Percentiles rank a stretch among this genome's conserved stretches.
Conservation (phyloP, 208 protist genomes). For the Phytomonas sp. region DNA sequence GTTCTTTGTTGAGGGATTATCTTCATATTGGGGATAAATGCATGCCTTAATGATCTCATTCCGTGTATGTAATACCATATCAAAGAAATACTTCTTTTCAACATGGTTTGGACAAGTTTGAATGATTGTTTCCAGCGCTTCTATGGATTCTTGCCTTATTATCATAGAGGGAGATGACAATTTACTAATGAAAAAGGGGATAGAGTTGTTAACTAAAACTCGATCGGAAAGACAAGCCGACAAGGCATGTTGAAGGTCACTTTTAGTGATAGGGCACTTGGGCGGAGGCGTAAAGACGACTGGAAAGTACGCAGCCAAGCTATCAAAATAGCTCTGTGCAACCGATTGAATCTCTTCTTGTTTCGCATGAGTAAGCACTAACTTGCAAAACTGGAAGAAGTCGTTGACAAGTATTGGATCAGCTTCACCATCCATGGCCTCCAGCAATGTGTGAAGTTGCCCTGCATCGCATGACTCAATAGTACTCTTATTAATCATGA, state of each 20-base stretch:
- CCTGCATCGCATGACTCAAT: slow-evolving; percentile 7
- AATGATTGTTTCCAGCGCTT: slow-evolving; percentile 26
- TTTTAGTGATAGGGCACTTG: slow-evolving; percentile 51
- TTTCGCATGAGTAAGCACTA: slow-evolving; percentile 16
- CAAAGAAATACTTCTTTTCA: slow-evolving; percentile 19
- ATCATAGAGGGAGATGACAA: slow-evolving; percentile 51
- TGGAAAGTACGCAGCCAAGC: slow-evolving; percentile 77
- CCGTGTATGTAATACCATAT: slow-evolving; percentile 30
- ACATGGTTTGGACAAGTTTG: slow-evolving; percentile 11
- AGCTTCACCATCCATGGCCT: slow-evolving; percentile 62
- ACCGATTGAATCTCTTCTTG: slow-evolving; percentile 20
- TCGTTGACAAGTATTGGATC: slow-evolving; percentile 60
- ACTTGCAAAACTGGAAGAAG: slow-evolving; percentile 34
- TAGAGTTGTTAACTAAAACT: slow-evolving; percentile 35
- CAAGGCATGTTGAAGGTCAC: slow-evolving; percentile 38
- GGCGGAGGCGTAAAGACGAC: slow-evolving; percentile 65
- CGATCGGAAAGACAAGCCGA: slow-evolving; percentile 30
- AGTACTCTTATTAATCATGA: slow-evolving; percentile 19
- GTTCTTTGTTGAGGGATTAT: slow-evolving; percentile 18
- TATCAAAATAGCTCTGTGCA: slow-evolving; percentile 65
- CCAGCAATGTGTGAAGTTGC: slow-evolving; percentile 33
- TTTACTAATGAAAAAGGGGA: slow-evolving; percentile 68
- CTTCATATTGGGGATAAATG: slow-evolving; percentile 22
- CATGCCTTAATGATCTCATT: slow-evolving; percentile 57
- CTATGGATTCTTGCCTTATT: slow-evolving; percentile 54